Conservation (phyloP, 2,329 filamentous ascomycete species). For the Paracorniculantispora psalliotae region DNA sequence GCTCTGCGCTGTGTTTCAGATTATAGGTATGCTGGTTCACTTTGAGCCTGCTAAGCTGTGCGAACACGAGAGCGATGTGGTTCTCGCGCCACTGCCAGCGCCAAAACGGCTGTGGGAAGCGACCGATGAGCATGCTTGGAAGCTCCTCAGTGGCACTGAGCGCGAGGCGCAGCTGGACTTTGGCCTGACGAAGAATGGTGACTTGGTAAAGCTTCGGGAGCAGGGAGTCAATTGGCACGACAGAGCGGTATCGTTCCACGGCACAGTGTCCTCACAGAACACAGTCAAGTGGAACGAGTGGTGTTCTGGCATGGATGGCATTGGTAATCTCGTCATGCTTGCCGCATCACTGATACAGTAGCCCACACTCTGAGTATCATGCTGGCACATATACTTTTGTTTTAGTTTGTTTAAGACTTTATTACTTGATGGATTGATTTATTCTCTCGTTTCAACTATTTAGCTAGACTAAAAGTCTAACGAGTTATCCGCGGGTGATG, state of each 20-base stretch:
- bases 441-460: too few relatives aligned
- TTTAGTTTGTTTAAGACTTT: too few relatives aligned
- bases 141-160: neutral
- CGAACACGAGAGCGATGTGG: neutral
- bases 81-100: conserved; percentile 1
- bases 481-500: too few relatives aligned
- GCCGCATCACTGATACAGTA: neutral
- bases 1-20: conserved; percentile 6
- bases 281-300: conserved; percentile 2
- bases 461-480: too few relatives aligned
- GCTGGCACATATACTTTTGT: too few relatives aligned
- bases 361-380: too few relatives aligned
- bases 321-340: conserved; percentile 6
- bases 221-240: neutral
- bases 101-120: conserved; percentile 5
- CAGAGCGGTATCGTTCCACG: too few relatives aligned
- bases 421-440: too few relatives aligned
- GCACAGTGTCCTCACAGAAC: too few relatives aligned
- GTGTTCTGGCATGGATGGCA: conserved; percentile 9
- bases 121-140: neutral
- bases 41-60: conserved; percentile 5
- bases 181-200: neutral
- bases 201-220: neutral
- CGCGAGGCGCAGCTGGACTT: neutral
- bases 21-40: neutral